phyloP scores from a whole-genome alignment of 2,329 filamentous ascomycete species.

The Trichoderma sp. region DNA sequence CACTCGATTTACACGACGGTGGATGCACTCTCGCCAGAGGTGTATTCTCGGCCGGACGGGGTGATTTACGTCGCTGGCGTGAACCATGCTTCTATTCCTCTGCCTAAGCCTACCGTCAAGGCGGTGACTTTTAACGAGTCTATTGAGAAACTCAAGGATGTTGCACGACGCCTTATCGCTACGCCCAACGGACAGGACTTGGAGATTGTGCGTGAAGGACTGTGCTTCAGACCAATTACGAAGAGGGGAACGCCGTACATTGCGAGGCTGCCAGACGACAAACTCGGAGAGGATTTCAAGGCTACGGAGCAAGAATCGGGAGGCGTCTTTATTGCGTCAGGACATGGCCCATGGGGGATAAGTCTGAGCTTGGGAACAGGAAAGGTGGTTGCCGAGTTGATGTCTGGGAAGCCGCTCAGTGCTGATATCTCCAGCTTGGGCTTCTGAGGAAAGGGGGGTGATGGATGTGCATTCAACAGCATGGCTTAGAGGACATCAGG shows the following conservation, averaged over 20 bases:
- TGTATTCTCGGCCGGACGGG: conserved; percentile 63
- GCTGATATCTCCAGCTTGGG: conserved; percentile 49
- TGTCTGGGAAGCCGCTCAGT: conserved; percentile 55
- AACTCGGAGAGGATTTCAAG: conserved; percentile 48
- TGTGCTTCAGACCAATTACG: conserved; percentile 73
- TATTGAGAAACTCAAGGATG: conserved; percentile 47
- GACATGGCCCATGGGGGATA: conserved; percentile 77
- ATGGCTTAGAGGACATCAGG: background rate
- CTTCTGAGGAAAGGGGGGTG: background rate
- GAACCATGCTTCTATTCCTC: conserved; percentile 57
- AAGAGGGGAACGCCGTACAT: conserved; percentile 62
- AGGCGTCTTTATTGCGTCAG: conserved; percentile 67
- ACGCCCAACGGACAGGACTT: conserved; percentile 44
- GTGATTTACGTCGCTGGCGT: conserved; percentile 72
- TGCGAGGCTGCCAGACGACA: conserved; percentile 51
- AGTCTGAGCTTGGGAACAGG: conserved; percentile 64
- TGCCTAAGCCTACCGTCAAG: conserved; percentile 47
- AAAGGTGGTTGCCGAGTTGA: conserved; percentile 66
- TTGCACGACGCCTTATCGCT: conserved; percentile 48
- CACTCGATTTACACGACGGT: conserved; percentile 68
- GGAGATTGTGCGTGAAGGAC: conserved; percentile 59
- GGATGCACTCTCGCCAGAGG: conserved; percentile 63
- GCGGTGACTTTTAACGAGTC: conserved; percentile 27
- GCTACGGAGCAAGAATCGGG: conserved; percentile 45
- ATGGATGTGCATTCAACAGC: background rate